phyloP scores from a whole-genome alignment of 768 basidiomycete genomes.

The Collybiopsis luxurians region DNA sequence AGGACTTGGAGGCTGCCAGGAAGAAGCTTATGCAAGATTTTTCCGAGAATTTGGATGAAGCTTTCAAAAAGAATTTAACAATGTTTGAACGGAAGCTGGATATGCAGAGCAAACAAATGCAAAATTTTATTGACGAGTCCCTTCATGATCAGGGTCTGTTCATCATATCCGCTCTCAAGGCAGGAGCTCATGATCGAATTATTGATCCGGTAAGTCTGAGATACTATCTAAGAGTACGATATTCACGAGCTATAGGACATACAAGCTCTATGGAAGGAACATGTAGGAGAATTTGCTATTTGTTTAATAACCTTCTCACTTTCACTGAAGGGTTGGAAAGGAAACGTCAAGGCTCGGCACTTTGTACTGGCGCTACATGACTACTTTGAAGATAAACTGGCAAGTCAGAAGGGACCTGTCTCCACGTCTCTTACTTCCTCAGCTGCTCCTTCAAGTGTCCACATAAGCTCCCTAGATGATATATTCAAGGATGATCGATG shows the following conservation, averaged over 20 bases:
- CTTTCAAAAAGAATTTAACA: conserved; percentile 26
- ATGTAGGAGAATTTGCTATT: conserved; percentile 25
- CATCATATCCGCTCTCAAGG: conserved; percentile 25
- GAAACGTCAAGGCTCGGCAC: conserved; percentile 31
- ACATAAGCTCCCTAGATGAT: too few species aligned
- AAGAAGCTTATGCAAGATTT: conserved; percentile 20
- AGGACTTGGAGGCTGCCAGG: conserved; percentile 9
- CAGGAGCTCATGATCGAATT: conserved; percentile 34
- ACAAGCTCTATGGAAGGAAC: conserved; percentile 35
- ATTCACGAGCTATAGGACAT: conserved; percentile 24
- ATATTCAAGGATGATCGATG: conserved; percentile 24
- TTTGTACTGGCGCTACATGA: conserved; percentile 35
- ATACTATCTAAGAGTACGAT: too few species aligned
- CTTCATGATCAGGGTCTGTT: conserved; percentile 31
- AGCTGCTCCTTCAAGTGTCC: neutral
- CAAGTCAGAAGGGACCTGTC: too few species aligned
- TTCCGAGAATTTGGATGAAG: conserved; percentile 14
- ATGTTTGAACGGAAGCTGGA: conserved; percentile 32
- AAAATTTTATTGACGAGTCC: conserved; percentile 3
- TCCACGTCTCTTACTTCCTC: too few species aligned
- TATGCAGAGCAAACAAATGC: conserved; percentile 27
- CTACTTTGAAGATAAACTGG: conserved; percentile 28
- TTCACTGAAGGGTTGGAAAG: conserved; percentile 31
- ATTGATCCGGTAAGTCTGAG: conserved; percentile 24
- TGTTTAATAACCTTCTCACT: too few species aligned